Percentiles rank a stretch among this genome's conserved stretches.
These are phyloP conservation scores for Coemansia erecta DNA, from an alignment of 192 early-diverging fungal species.

Conservation along the genomic window DNA sequence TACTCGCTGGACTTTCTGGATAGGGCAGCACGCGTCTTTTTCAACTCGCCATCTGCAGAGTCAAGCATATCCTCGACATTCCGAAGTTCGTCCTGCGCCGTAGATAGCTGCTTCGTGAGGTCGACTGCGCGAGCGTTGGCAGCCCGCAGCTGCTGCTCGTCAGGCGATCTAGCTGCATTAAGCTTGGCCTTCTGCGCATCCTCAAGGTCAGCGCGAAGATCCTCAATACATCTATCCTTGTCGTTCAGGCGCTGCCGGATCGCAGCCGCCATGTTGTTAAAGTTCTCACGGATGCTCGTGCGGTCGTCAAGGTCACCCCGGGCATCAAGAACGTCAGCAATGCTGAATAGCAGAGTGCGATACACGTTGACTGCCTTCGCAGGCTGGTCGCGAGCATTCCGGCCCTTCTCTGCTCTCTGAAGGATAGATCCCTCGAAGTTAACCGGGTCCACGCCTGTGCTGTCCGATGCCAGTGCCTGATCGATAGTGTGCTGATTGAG, in stretches of 20 bases:
- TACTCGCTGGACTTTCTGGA: too few species aligned
- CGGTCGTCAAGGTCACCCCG: constrained; percentile 30
- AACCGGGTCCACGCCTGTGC: background rate
- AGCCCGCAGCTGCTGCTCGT: constrained; percentile 11
- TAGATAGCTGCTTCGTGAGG: constrained; percentile 25
- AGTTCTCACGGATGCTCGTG: constrained; percentile 43
- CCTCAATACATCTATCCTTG: constrained; percentile 18
- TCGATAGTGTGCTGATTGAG: constrained; percentile 40
- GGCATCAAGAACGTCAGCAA: constrained; percentile 31
- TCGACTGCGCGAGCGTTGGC: constrained; percentile 14
- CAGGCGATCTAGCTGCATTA: background rate
- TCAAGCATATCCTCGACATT: constrained; percentile 6
- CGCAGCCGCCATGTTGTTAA: constrained; percentile 31
- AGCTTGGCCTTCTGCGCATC: constrained; percentile 6
- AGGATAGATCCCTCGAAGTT: background rate
- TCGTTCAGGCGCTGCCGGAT: constrained; percentile 28
- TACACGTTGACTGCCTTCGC: constrained; percentile 26
- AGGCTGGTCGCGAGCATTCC: background rate
- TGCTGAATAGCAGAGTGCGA: constrained; percentile 36
- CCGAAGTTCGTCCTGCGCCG: constrained; percentile 26
- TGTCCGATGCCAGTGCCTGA: constrained; percentile 14
- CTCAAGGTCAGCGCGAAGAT: constrained; percentile 13
- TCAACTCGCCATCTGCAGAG: background rate
- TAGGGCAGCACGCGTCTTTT: too few species aligned
- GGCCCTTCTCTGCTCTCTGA: too few species aligned